Evolutionary conservation across 768 basidiomycete species (phyloP).

Genomic region (Xerocomellus intermedius): DNA sequence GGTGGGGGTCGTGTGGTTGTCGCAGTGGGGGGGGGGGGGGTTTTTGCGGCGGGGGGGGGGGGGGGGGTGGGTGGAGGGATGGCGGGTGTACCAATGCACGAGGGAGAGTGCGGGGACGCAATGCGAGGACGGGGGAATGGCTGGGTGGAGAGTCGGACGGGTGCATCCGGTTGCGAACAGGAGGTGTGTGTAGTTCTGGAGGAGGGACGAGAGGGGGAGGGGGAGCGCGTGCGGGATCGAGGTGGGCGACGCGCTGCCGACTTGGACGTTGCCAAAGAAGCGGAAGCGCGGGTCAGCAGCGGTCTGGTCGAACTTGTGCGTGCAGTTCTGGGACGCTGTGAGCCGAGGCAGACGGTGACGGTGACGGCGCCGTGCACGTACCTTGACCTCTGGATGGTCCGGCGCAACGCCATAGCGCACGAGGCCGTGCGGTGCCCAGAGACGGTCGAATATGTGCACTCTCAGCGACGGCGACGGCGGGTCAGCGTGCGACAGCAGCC

Average conservation of each 20-base stretch:
- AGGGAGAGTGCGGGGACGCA: constrained; percentile 76
- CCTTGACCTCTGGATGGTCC: constrained; percentile 99
- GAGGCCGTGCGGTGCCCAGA: constrained; percentile 93
- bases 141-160: constrained; percentile 56
- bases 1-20: too few species aligned
- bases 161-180: constrained; percentile 87
- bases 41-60: too few species aligned
- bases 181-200: constrained; percentile 78
- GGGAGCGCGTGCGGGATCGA: constrained; percentile 52
- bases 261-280: constrained; percentile 90
- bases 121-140: constrained; percentile 45
- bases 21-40: too few species aligned
- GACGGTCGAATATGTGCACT: constrained; percentile 87
- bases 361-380: constrained; percentile 2
- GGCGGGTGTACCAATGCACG: constrained; percentile 96
- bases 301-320: constrained; percentile 86
- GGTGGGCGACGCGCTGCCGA: constrained; percentile 37
- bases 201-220: constrained; percentile 60
- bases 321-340: constrained; percentile 73
- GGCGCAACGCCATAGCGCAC: constrained; percentile 97
- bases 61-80: constrained; percentile 67
- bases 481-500: constrained; percentile 57
- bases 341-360: constrained; percentile 9
- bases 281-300: constrained; percentile 78
- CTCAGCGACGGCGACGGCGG: constrained; percentile 39